phyloP scores from a whole-genome alignment of 2,329 filamentous ascomycete genomes.

The Penicillium sp. region DNA sequence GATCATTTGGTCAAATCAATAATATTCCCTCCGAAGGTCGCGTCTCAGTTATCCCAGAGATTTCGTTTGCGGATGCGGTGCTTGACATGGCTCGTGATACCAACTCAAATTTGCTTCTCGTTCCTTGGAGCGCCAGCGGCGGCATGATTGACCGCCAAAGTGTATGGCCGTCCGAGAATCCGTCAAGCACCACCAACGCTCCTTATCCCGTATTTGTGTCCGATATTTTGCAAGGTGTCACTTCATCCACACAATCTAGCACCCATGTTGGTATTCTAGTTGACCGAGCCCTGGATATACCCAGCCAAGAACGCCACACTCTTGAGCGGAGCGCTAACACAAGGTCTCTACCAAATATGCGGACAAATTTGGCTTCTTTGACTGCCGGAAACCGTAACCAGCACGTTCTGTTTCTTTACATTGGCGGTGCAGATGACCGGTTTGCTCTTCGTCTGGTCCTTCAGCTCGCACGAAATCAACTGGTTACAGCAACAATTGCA shows the following conservation, averaged over 20 bases:
- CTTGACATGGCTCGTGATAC: slow-evolving; percentile 66
- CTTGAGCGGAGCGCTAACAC: slow-evolving; percentile 51
- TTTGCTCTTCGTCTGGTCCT: slow-evolving; percentile 76
- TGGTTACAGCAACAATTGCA: slow-evolving; percentile 73
- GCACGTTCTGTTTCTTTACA: slow-evolving; percentile 82
- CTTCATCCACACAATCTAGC: slow-evolving; percentile 38
- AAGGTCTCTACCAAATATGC: slow-evolving; percentile 55
- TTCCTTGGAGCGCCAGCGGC: slow-evolving; percentile 87
- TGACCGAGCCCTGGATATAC: slow-evolving; percentile 61
- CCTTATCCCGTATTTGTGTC: slow-evolving; percentile 72
- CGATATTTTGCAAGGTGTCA: slow-evolving; percentile 58
- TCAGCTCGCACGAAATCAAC: slow-evolving; percentile 74
- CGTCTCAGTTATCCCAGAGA: slow-evolving; percentile 73
- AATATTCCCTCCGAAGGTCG: slow-evolving; percentile 78
- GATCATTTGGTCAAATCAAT: slow-evolving; percentile 79
- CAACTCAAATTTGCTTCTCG: slow-evolving; percentile 67
- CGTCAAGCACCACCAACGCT: slow-evolving; percentile 55
- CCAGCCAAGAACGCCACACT: slow-evolving; percentile 22
- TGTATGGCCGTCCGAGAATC: slow-evolving; percentile 49
- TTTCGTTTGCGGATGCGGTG: slow-evolving; percentile 74
- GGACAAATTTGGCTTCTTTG: slow-evolving; percentile 52
- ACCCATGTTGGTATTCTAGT: slow-evolving; percentile 71
- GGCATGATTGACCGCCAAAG: slow-evolving; percentile 64
- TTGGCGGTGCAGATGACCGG: slow-evolving; percentile 78
- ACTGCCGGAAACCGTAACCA: slow-evolving; percentile 54